Percentiles rank a stretch among this genome's conserved stretches.
phyloP scores from a whole-genome alignment of 441 rosid genomes.

The Populus hybrid region DNA sequence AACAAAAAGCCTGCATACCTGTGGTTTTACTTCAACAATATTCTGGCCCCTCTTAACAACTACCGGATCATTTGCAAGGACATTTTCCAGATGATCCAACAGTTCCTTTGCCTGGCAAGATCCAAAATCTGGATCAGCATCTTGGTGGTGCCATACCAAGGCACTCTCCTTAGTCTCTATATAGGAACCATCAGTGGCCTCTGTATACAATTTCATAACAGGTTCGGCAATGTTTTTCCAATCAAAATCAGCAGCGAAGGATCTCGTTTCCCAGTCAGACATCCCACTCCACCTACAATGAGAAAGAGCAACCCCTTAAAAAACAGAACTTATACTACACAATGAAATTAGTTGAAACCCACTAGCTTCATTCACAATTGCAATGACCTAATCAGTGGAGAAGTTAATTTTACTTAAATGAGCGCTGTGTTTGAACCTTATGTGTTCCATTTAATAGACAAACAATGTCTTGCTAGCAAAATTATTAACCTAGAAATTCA shows the following conservation, averaged over 20 bases:
- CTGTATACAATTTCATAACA: constrained; percentile 64
- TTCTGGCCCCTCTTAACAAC: constrained; percentile 76
- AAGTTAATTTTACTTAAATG: background rate
- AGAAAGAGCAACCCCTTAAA: background rate
- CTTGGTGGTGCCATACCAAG: constrained; percentile 88
- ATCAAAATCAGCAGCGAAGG: constrained; percentile 56
- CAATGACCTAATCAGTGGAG: background rate
- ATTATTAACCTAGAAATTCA: background rate
- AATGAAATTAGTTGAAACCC: background rate
- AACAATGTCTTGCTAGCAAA: background rate
- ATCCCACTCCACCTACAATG: constrained; percentile 58
- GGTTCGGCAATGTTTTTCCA: constrained; percentile 80
- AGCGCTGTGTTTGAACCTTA: background rate
- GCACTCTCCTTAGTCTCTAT: constrained; percentile 83
- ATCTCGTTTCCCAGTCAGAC: constrained; percentile 63
- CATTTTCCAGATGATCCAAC: constrained; percentile 77
- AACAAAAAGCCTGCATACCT: too few relatives aligned
- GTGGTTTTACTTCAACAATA: too few relatives aligned
- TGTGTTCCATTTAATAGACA: background rate
- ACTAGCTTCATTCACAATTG: background rate
- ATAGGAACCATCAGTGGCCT: constrained; percentile 84
- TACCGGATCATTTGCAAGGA: constrained; percentile 81
- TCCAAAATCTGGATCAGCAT: constrained; percentile 89
- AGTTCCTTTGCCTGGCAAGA: constrained; percentile 88
- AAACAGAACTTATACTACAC: background rate